Evolutionary conservation across 164 flowering plant genomes (phyloP).

Genomic region (Umbilicus rupestris): DNA sequence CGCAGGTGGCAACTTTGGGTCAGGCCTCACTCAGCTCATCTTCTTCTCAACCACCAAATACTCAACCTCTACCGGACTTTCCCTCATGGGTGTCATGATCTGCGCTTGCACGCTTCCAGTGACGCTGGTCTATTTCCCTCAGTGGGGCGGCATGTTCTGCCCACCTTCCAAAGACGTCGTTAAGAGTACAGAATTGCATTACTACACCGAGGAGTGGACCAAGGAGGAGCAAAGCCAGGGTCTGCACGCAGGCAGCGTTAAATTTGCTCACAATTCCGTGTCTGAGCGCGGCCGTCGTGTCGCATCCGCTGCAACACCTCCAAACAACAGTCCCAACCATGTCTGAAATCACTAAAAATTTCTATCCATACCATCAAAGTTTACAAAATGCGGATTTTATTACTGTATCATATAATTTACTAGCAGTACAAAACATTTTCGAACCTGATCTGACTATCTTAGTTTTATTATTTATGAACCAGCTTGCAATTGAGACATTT

Average conservation of each 20-base stretch:
- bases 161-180: slow-evolving; percentile 58
- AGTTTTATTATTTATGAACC: not conserved
- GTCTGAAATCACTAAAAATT: not conserved
- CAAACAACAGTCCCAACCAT: slow-evolving; percentile 4
- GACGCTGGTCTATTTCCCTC: not conserved
- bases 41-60: slow-evolving; percentile 49
- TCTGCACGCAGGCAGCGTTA: slow-evolving; percentile 2
- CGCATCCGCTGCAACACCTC: not conserved
- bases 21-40: slow-evolving; percentile 53
- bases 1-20: slow-evolving; percentile 77
- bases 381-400: no score
- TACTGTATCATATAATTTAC: not conserved
- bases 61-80: slow-evolving; percentile 43
- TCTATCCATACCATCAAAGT: no score
- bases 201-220: not conserved
- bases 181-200: slow-evolving; percentile 44
- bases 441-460: not conserved
- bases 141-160: not conserved
- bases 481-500: not conserved
- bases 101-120: slow-evolving; percentile 61
- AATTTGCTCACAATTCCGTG: not conserved
- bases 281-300: slow-evolving; percentile 4
- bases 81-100: slow-evolving; percentile 65
- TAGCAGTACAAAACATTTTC: not conserved
- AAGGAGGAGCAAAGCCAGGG: not conserved